Percentiles rank a stretch among this genome's conserved stretches.
phyloP scores from a whole-genome alignment of 2,329 filamentous ascomycete species.

The Penicillium sp. region DNA sequence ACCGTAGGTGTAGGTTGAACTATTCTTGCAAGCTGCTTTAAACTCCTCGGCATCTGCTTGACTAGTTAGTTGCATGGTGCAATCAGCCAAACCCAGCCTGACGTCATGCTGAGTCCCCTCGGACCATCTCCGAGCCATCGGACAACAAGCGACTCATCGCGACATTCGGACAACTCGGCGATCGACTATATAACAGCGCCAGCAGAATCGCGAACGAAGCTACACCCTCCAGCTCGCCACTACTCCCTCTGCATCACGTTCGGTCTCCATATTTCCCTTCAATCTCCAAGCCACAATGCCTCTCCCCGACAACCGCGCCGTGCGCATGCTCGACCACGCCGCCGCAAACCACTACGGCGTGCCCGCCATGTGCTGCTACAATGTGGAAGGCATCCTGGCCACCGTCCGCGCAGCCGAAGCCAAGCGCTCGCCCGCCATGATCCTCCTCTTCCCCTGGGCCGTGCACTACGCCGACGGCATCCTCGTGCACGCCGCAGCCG shows the following conservation, averaged over 20 bases:
- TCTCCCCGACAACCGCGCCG: conserved; percentile 50
- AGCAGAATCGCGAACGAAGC: no score
- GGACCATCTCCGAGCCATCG: conserved; percentile 18
- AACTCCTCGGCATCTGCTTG: no score
- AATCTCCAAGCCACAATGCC: conserved; percentile 38
- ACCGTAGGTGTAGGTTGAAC: no score
- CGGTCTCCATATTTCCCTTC: no score
- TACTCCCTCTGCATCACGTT: no score
- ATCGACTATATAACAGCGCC: conserved; percentile 2
- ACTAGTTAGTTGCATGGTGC: no score
- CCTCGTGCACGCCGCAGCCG: conserved; percentile 56
- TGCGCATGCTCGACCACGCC: conserved; percentile 58
- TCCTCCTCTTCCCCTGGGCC: conserved; percentile 73
- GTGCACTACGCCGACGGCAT: conserved; percentile 61
- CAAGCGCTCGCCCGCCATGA: conserved; percentile 65
- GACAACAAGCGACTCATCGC: conserved; percentile 15
- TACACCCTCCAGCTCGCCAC: no score
- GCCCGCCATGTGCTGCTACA: conserved; percentile 63
- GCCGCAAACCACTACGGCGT: conserved; percentile 57
- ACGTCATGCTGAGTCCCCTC: conserved; percentile 11
- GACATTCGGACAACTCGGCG: conserved; percentile 11
- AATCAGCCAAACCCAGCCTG: conserved; percentile 13
- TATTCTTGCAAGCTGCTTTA: no score
- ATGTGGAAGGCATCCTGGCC: conserved; percentile 68
- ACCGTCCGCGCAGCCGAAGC: conserved; percentile 67